phyloP scores from a whole-genome alignment of 371 early-diverging fungal species.

The Circinella minor region DNA sequence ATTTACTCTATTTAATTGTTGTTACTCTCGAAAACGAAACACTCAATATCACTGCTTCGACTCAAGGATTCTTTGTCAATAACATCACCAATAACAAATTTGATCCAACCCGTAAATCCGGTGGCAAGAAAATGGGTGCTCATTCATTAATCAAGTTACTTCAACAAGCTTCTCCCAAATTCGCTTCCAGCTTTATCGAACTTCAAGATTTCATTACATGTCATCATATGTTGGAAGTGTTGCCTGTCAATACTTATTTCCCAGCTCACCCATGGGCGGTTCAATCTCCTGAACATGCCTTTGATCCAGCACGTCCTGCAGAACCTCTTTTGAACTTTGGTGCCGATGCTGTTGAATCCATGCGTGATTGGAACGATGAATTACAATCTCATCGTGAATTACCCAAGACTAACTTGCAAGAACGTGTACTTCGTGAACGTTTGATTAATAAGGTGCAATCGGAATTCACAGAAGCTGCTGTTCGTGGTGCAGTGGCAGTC shows the following conservation, averaged over 20 bases:
- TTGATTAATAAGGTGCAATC: constrained; percentile 81
- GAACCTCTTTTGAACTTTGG: constrained; percentile 71
- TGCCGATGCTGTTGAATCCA: constrained; percentile 71
- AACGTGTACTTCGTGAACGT: constrained; percentile 88
- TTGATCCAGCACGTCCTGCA: constrained; percentile 70
- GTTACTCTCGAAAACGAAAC: constrained; percentile 83
- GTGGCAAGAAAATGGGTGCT: constrained; percentile 45
- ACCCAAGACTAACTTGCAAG: constrained; percentile 75
- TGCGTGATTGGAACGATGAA: constrained; percentile 98
- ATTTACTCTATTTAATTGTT: constrained; percentile 84
- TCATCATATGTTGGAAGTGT: constrained; percentile 84
- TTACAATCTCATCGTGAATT: constrained; percentile 88
- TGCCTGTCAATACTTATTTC: constrained; percentile 68
- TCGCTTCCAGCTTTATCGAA: constrained; percentile 68
- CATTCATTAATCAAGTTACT: constrained; percentile 78
- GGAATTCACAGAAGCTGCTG: constrained; percentile 93
- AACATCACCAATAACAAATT: constrained; percentile 76
- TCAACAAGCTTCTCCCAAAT: constrained; percentile 71
- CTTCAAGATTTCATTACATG: constrained; percentile 70
- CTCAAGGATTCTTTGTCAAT: constrained; percentile 89
- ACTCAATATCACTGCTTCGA: constrained; percentile 84
- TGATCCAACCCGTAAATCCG: constrained; percentile 62
- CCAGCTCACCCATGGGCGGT: constrained; percentile 88
- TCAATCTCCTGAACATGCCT: constrained; percentile 55
- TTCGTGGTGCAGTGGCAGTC: constrained; percentile 84